Conservation (phyloP, 2,329 filamentous ascomycete species). For the Penicillium sp. region DNA sequence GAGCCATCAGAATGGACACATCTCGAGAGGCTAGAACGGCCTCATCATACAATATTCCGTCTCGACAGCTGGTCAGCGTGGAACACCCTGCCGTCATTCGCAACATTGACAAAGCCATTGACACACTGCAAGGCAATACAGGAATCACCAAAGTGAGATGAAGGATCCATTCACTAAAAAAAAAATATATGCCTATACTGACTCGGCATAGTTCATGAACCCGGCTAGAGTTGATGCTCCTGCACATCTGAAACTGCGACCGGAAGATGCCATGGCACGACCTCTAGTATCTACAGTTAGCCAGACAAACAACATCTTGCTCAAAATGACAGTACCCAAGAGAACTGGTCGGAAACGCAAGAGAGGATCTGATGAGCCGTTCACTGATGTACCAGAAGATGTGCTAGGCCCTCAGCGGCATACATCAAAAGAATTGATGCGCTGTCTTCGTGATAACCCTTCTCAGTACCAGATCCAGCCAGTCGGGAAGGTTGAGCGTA, state of each 20-base stretch:
- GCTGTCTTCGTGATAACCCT: slow-evolving; percentile 68
- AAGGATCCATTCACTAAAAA: background rate
- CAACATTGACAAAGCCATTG: slow-evolving; percentile 63
- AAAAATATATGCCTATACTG: slow-evolving; percentile 5
- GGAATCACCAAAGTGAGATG: slow-evolving; percentile 53
- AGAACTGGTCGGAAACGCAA: slow-evolving; percentile 84
- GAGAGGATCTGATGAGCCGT: slow-evolving; percentile 69
- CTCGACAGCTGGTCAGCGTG: slow-evolving; percentile 57
- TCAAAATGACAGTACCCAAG: slow-evolving; percentile 84
- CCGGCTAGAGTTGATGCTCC: slow-evolving; percentile 48
- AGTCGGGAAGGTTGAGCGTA: slow-evolving; percentile 71
- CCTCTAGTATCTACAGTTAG: slow-evolving; percentile 75
- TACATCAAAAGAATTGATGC: slow-evolving; percentile 28
- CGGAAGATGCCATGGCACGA: slow-evolving; percentile 74
- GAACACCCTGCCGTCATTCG: slow-evolving; percentile 68
- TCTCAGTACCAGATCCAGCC: slow-evolving; percentile 66
- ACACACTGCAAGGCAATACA: slow-evolving; percentile 59
- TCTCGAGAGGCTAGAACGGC: slow-evolving; percentile 32
- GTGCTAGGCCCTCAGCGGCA: slow-evolving; percentile 19
- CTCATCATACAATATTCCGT: slow-evolving; percentile 54
- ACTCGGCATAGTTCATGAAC: slow-evolving; percentile 44
- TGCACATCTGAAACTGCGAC: slow-evolving; percentile 72
- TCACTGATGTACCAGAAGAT: slow-evolving; percentile 47
- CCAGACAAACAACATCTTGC: slow-evolving; percentile 75
- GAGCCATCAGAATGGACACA: slow-evolving; percentile 23